phyloP scores from a whole-genome alignment of 768 basidiomycete species.

The Sarcodon aspratus region DNA sequence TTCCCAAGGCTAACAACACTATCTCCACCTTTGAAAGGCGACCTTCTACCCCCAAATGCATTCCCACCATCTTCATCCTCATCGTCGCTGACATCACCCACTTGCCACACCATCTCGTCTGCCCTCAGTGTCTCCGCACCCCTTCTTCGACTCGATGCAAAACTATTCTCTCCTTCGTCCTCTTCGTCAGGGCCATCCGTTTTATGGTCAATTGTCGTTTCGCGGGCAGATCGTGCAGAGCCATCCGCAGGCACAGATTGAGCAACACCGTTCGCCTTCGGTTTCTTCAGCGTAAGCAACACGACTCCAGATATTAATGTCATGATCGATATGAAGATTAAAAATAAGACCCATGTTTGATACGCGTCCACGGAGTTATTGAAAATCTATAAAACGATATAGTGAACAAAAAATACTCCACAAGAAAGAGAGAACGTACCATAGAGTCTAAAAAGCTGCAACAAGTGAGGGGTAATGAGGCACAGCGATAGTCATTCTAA shows the following conservation, averaged over 20 bases:
- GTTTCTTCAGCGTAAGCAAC: constrained; percentile 89
- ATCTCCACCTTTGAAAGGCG: constrained; percentile 1
- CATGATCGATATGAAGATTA: constrained; percentile 78
- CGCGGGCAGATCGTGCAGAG: constrained; percentile 16
- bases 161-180: constrained; percentile 28
- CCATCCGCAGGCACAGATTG: constrained; percentile 18
- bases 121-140: constrained; percentile 23
- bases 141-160: constrained; percentile 17
- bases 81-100: constrained; percentile 64
- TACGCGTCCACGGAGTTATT: constrained; percentile 83
- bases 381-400: constrained; percentile 38
- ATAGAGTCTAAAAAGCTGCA: constrained; percentile 51
- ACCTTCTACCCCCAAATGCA: constrained; percentile 13
- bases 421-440: constrained; percentile 8
- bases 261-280: constrained; percentile 34
- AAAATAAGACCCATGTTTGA: constrained; percentile 77
- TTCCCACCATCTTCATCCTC: constrained; percentile 41
- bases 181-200: constrained; percentile 16
- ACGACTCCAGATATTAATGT: constrained; percentile 87
- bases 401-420: not conserved
- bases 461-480: not conserved
- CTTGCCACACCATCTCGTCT: constrained; percentile 47
- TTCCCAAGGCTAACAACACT: constrained; percentile 3
- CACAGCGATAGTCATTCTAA: not conserved
- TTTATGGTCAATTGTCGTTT: constrained; percentile 15